phyloP scores from a whole-genome alignment of 805 yeast species.

The Trichomonascus vanleenenianus region DNA sequence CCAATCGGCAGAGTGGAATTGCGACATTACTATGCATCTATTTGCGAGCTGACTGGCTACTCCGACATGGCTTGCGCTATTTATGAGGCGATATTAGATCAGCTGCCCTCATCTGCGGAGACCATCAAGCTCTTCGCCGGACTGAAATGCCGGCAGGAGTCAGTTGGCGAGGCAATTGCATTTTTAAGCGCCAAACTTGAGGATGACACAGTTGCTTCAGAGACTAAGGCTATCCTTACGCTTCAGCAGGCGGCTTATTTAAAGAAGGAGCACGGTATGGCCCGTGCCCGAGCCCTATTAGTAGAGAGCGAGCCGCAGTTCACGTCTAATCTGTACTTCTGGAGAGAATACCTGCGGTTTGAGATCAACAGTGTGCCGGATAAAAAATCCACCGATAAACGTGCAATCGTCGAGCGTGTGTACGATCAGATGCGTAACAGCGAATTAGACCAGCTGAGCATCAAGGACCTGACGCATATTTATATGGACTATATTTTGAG shows the following conservation, averaged over 20 bases:
- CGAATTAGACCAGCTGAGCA: slow-evolving; percentile 16
- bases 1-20: slow-evolving; percentile 22
- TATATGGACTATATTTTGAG: slow-evolving; percentile 23
- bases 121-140: slow-evolving; percentile 17
- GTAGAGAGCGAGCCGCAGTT: slow-evolving; percentile 3
- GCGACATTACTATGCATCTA: slow-evolving; percentile 26
- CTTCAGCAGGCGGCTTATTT: too few relatives aligned
- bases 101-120: slow-evolving; percentile 26
- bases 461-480: slow-evolving; percentile 24
- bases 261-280: background rate
- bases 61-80: slow-evolving; percentile 22
- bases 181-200: too few relatives aligned
- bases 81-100: slow-evolving; percentile 19
- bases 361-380: slow-evolving; percentile 16
- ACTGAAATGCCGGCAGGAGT: background rate
- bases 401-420: background rate
- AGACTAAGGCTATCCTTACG: too few relatives aligned
- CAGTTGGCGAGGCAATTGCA: background rate
- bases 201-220: too few relatives aligned
- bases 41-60: slow-evolving; percentile 27
- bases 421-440: slow-evolving; percentile 14
- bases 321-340: slow-evolving; percentile 22
- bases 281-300: background rate
- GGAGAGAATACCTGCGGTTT: slow-evolving; percentile 27
- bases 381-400: slow-evolving; percentile 5